Evolutionary conservation across 2,329 filamentous ascomycete genomes (phyloP), one percentile per base, ranked within the genome.

Genomic region (Rutstroemia sp.): DNA sequence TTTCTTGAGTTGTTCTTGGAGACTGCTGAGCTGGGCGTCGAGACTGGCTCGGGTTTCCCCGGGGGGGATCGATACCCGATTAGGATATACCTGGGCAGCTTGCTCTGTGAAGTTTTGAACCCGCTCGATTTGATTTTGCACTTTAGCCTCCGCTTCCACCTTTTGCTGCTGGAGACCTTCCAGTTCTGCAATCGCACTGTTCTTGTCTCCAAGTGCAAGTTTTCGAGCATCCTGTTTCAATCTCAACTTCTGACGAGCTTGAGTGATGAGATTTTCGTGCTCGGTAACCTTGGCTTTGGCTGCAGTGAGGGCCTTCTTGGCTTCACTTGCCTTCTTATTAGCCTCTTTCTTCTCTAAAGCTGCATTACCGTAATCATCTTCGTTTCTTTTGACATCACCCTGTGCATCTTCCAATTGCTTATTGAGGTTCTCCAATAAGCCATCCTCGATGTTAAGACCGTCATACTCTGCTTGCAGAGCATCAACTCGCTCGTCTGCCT

Each of bases 381-480:
- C 79, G 25, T 79, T 74, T 49, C 78, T 75, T 1, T 77, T 72
- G 21, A 73, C 66, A 42, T 74, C 67, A 12, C 72, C 70, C 59
- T 77, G 70, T 2, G 70, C 69, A 7, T 84, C 80, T 56, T 75
- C 71, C 1, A 95, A 76, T 49, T 82, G 75, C 16, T 74, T 71
- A 54, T 79, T 79, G 2, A 90, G 73, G 12, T 73, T 73, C 47
- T 83, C 79, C 1, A 92, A 73, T 52, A 79, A 78, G 49, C 81
- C 85, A 66, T 90, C 89, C 54, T 83, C 81, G 3, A 86, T 85
- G 58, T 88, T 80, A 48, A 82, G 81, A 25, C 74, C 77, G 60
- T 90, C 84, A 41, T 95, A 76, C 46, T 83, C 81, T 54, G 82
- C 80, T 34, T 80, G 65, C 48, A 79, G 65, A 58, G 70, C 61